A percentile compares a stretch with the other conserved stretches of the same genome.
phyloP scores from a whole-genome alignment of 2,329 filamentous ascomycete genomes.

The Helminthosporium solani region DNA sequence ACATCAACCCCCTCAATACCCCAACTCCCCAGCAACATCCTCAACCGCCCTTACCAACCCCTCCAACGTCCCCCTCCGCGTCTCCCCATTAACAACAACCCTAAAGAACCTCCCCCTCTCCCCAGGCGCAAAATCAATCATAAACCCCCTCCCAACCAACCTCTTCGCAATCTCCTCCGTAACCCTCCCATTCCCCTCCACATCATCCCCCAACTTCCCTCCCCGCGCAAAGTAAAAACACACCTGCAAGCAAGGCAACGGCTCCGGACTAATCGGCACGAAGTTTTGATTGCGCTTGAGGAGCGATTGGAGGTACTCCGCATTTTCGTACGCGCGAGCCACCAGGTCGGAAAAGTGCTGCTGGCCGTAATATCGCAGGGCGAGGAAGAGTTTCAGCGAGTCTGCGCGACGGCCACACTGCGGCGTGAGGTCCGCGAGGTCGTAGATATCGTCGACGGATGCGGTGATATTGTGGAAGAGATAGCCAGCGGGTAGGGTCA shows the following conservation, averaged over 20 bases:
- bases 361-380: conserved; percentile 86
- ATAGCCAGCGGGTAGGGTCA: conserved; percentile 85
- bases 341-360: conserved; percentile 65
- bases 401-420: conserved; percentile 90
- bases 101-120: conserved; percentile 66
- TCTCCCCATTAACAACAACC: conserved; percentile 66
- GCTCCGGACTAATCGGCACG: conserved; percentile 69
- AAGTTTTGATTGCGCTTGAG: conserved; percentile 62
- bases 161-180: conserved; percentile 58
- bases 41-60: conserved; percentile 62
- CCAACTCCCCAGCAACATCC: conserved; percentile 43
- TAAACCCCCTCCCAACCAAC: conserved; percentile 63
- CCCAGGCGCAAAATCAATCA: conserved; percentile 68
- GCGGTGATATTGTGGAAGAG: conserved; percentile 45
- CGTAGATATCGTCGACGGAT: conserved; percentile 63
- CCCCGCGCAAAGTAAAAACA: conserved; percentile 83
- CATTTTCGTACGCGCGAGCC: conserved; percentile 71
- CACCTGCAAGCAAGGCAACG: conserved; percentile 80
- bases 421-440: conserved; percentile 87
- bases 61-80: conserved; percentile 60
- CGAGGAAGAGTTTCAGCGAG: conserved; percentile 79
- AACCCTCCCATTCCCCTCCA: conserved; percentile 53
- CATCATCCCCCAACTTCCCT: conserved; percentile 50
- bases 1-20: conserved; percentile 14
- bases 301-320: conserved; percentile 64